Conservation (phyloP, 495 filamentous ascomycete genomes). For the Trichoderma parareesei region DNA sequence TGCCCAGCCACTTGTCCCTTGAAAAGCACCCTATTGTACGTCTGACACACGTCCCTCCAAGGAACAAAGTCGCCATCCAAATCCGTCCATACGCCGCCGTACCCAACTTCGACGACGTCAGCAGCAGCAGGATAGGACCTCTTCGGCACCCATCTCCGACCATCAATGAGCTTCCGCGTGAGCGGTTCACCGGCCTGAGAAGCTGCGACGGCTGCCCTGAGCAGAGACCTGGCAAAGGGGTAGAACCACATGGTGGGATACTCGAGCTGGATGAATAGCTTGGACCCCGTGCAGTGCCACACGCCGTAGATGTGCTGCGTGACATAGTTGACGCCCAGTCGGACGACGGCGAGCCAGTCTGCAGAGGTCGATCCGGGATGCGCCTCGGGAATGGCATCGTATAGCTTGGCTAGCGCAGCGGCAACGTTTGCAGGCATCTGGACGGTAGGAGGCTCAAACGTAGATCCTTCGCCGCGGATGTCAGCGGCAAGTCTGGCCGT, state of each 20-base stretch:
- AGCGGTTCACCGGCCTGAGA: constrained; percentile 11
- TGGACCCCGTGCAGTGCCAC: constrained; percentile 20
- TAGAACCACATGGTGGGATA: constrained; percentile 19
- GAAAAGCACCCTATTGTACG: constrained; percentile 7
- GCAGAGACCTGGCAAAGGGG: constrained; percentile 15
- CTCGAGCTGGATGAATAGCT: constrained; percentile 15
- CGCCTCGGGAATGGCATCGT: background rate
- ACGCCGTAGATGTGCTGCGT: constrained; percentile 16
- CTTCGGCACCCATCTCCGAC: constrained; percentile 15
- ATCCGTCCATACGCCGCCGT: constrained; percentile 15
- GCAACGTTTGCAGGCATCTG: constrained; percentile 7
- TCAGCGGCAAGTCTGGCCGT: constrained; percentile 4
- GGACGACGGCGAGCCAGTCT: constrained; percentile 13
- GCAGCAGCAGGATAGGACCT: constrained; percentile 13
- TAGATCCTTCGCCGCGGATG: background rate
- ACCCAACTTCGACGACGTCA: constrained; percentile 5
- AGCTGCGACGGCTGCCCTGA: constrained; percentile 14
- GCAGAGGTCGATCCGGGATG: background rate
- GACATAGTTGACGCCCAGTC: constrained; percentile 18
- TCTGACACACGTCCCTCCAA: constrained; percentile 16
- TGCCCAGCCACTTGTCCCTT: background rate
- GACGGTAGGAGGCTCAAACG: constrained; percentile 3
- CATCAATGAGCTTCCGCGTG: constrained; percentile 14
- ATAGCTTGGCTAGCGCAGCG: background rate
- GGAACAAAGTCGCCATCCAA: constrained; percentile 13